A percentile compares a stretch with the other conserved stretches of the same genome.
These are phyloP conservation scores for Suhomyces bolitotheri DNA, from an alignment of 1,139 yeast genomes.

Conservation along the genomic window DNA sequence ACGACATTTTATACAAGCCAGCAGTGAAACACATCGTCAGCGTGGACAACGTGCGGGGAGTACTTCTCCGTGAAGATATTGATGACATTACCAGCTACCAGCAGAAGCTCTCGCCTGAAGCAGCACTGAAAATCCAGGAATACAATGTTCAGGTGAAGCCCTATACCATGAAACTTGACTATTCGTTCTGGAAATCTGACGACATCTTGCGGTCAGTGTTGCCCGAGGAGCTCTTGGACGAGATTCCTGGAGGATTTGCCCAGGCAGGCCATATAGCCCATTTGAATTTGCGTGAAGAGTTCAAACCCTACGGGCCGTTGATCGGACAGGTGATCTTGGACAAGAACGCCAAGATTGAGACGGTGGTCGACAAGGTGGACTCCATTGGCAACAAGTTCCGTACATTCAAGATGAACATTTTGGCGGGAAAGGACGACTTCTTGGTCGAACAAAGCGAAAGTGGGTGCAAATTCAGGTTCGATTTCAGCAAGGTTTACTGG, in stretches of 20 bases:
- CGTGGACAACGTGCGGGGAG: conserved; percentile 53
- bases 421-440: conserved; percentile 78
- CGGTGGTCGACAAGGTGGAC: conserved; percentile 94
- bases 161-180: conserved; percentile 59
- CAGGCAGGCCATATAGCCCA: conserved; percentile 97
- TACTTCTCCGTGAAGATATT: conserved; percentile 59
- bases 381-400: conserved; percentile 85
- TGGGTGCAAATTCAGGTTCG: conserved; percentile 82
- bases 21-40: conserved; percentile 66
- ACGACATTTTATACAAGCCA: conserved; percentile 62
- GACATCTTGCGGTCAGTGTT: conserved; percentile 76
- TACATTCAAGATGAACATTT: conserved; percentile 89
- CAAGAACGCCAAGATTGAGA: conserved; percentile 73
- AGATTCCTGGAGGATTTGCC: conserved; percentile 88
- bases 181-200: conserved; percentile 85
- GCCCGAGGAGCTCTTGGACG: conserved; percentile 70
- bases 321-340: conserved; percentile 92
- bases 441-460: conserved; percentile 87
- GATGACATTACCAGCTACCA: conserved; percentile 38
- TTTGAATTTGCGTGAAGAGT: conserved; percentile 79
- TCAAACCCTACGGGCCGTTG: conserved; percentile 73
- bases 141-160: conserved; percentile 50
- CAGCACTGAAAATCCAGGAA: conserved; percentile 48
- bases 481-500: conserved; percentile 95
- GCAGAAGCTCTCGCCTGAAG: conserved; percentile 39